Conservation (phyloP, 2,329 filamentous ascomycete genomes). For the Fusarium gaditjirri region DNA sequence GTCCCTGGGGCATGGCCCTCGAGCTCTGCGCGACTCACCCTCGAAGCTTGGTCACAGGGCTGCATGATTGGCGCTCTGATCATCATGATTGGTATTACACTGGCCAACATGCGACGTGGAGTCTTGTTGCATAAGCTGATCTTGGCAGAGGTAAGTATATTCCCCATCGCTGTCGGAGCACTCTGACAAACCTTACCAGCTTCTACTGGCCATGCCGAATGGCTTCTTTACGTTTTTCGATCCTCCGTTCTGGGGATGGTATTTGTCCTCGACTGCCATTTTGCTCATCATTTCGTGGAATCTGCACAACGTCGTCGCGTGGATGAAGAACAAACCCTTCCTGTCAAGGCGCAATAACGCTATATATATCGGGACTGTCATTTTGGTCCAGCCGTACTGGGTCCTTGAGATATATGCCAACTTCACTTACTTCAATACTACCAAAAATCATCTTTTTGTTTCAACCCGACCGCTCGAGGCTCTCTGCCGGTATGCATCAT, state of each 20-base stretch:
- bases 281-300: conserved; percentile 71
- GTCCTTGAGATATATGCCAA: conserved; percentile 72
- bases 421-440: conserved; percentile 70
- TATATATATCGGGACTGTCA: conserved; percentile 68
- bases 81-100: conserved; percentile 59
- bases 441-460: conserved; percentile 62
- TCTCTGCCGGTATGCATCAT: conserved; percentile 59
- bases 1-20: conserved; percentile 18
- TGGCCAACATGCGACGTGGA: conserved; percentile 60
- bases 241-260: conserved; percentile 68
- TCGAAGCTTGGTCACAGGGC: conserved; percentile 60
- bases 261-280: conserved; percentile 68
- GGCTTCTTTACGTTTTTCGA: conserved; percentile 68
- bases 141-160: conserved; percentile 55
- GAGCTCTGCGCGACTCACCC: conserved; percentile 34
- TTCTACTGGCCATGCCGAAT: conserved; percentile 66
- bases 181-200: conserved; percentile 46
- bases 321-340: conserved; percentile 74
- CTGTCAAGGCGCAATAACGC: conserved; percentile 59
- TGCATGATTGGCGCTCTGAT: conserved; percentile 60
- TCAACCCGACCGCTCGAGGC: conserved; percentile 69
- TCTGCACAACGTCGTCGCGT: conserved; percentile 73
- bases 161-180: accelerated
- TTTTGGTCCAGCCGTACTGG: conserved; percentile 72
- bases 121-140: conserved; percentile 63